Conservation (phyloP, 306 rosid genomes). For the Luffa acutangula region DNA sequence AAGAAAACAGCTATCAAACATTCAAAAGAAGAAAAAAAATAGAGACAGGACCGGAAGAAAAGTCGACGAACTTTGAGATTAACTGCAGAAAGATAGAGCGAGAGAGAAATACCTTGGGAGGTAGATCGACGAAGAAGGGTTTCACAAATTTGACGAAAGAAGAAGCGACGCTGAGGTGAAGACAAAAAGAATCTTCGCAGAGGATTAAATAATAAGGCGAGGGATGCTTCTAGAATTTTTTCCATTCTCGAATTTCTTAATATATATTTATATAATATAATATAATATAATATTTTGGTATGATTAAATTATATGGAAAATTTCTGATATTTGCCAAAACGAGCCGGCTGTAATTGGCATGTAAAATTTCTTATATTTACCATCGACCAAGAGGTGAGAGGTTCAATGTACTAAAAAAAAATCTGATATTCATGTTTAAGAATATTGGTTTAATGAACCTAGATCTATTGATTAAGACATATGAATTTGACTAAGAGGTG, state of each 20-base stretch:
- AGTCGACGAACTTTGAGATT: background rate
- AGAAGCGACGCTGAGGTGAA: background rate
- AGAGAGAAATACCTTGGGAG: background rate
- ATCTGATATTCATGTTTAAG: no score
- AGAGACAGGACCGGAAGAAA: background rate
- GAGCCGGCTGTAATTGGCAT: no score
- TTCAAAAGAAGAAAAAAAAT: background rate
- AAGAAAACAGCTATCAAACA: background rate
- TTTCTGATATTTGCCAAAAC: no score
- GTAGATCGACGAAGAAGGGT: background rate
- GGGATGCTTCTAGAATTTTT: conserved; percentile 6
- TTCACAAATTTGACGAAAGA: background rate
- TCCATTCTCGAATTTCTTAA: background rate
- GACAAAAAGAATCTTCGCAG: background rate
- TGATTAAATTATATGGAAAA: no score
- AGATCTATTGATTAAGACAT: no score
- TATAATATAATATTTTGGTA: no score
- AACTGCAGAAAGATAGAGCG: background rate
- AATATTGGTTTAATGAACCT: no score
- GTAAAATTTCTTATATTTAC: no score
- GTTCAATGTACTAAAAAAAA: no score
- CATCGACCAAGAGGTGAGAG: no score
- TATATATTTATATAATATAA: no score
- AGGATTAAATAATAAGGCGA: background rate
- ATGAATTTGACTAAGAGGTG: no score